phyloP scores from a whole-genome alignment of 2,329 filamentous ascomycete species.

The Fusarium camptoceras region DNA sequence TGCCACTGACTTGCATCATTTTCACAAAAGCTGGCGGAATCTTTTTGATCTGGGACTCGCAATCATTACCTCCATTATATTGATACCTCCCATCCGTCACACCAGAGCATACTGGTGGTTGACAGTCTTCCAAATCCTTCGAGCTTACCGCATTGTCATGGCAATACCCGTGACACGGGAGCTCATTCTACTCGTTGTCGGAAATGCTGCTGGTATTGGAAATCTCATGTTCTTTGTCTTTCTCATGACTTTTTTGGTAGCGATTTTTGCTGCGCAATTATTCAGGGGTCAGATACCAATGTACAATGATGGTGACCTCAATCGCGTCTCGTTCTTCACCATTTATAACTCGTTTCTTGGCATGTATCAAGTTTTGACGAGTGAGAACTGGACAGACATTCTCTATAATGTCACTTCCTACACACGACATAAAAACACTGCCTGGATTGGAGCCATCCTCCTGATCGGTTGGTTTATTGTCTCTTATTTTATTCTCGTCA shows the following conservation, averaged over 20 bases:
- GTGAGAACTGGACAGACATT: slow-evolving; percentile 93
- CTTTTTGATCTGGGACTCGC: slow-evolving; percentile 84
- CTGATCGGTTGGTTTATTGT: slow-evolving; percentile 96
- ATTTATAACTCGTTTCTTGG: slow-evolving; percentile 97
- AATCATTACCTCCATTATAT: slow-evolving; percentile 84
- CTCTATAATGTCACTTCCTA: slow-evolving; percentile 84
- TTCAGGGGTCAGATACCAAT: slow-evolving; percentile 87
- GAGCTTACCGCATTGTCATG: slow-evolving; percentile 91
- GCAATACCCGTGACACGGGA: slow-evolving; percentile 88
- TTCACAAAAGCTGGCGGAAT: slow-evolving; percentile 80
- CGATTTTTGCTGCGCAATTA: slow-evolving; percentile 92
- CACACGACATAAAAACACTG: slow-evolving; percentile 73
- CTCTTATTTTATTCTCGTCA: slow-evolving; percentile 93
- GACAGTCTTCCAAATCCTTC: slow-evolving; percentile 90
- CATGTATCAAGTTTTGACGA: slow-evolving; percentile 97
- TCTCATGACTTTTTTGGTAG: slow-evolving; percentile 90
- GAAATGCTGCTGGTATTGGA: slow-evolving; percentile 90
- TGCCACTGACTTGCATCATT: slow-evolving; percentile 80
- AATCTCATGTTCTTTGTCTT: slow-evolving; percentile 98
- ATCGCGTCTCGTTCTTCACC: slow-evolving; percentile 82
- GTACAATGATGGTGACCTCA: slow-evolving; percentile 70
- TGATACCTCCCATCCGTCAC: slow-evolving; percentile 82
- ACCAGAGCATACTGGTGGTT: slow-evolving; percentile 87
- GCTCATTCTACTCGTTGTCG: slow-evolving; percentile 87
- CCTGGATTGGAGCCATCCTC: slow-evolving; percentile 93